These are phyloP conservation scores for Talaromyces sp. DNA, from an alignment of 2,329 filamentous ascomycete genomes.

Conservation along the genomic window DNA sequence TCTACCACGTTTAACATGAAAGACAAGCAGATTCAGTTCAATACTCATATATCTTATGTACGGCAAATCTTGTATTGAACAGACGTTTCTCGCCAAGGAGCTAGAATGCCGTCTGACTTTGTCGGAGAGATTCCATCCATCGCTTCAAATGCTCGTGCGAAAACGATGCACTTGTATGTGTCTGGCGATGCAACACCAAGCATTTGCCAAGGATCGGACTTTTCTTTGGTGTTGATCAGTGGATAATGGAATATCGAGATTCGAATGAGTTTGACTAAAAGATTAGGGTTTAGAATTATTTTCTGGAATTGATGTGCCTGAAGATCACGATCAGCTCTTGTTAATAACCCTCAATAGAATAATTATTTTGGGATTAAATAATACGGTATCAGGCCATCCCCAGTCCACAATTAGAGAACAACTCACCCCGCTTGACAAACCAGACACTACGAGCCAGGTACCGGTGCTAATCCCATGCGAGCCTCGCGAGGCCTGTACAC, in stretches of 20 bases:
- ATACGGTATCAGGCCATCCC: neutral
- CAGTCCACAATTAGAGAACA: neutral
- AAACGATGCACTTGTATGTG: neutral
- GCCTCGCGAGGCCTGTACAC: neutral
- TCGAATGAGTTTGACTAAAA: too few relatives aligned
- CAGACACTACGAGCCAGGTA: neutral
- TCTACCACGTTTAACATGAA: too few relatives aligned
- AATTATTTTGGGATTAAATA: too few relatives aligned
- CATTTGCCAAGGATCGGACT: neutral
- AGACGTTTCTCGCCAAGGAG: neutral
- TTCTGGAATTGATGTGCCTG: too few relatives aligned
- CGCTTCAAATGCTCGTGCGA: too few relatives aligned
- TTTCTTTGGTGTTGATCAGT: neutral
- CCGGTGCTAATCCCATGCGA: neutral
- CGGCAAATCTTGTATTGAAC: neutral
- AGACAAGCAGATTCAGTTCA: too few relatives aligned
- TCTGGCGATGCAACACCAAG: neutral
- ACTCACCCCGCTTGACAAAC: neutral
- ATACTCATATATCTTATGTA: too few relatives aligned
- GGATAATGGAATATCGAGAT: too few relatives aligned
- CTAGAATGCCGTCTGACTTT: neutral
- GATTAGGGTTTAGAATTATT: too few relatives aligned
- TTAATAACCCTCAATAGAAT: neutral
- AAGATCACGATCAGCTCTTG: neutral
- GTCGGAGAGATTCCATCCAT: neutral